A percentile compares a stretch with the other conserved stretches of the same genome.
Conservation (phyloP, 2,329 filamentous ascomycete species). For the Penicillium sp. region DNA sequence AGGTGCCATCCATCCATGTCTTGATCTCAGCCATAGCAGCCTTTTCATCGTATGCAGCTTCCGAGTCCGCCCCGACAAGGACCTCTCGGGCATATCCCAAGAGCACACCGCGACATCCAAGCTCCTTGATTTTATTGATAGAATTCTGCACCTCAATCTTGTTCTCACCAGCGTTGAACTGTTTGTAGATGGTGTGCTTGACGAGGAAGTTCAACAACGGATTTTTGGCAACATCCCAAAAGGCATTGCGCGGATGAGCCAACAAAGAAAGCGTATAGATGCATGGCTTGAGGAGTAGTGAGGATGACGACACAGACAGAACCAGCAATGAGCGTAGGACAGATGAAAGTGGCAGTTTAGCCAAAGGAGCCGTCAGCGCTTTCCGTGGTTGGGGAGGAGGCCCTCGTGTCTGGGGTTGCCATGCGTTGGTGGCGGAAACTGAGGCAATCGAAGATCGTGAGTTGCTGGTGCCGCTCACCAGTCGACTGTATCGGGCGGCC, state of each 20-base stretch:
- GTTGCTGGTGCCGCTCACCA: conserved; percentile 35
- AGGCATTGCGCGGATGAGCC: conserved; percentile 42
- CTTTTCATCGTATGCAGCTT: conserved; percentile 29
- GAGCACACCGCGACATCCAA: conserved; percentile 54
- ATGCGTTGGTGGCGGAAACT: conserved; percentile 24
- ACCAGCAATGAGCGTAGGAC: conserved; percentile 39
- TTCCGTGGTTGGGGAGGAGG: conserved; percentile 24
- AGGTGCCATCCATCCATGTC: conserved; percentile 51
- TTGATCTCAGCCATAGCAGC: conserved; percentile 35
- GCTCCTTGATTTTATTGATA: conserved; percentile 44
- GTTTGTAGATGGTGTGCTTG: conserved; percentile 52
- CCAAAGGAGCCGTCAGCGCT: conserved; percentile 29
- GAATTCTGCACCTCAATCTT: conserved; percentile 47
- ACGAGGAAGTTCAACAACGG: conserved; percentile 45
- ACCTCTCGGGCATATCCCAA: conserved; percentile 54
- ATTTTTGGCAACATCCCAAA: conserved; percentile 50
- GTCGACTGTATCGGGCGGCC: conserved; percentile 18
- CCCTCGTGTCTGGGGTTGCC: conserved; percentile 23
- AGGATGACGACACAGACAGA: conserved; percentile 37
- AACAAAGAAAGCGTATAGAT: conserved; percentile 63
- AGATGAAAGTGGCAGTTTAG: conserved; percentile 37
- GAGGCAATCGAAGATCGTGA: conserved; percentile 33
- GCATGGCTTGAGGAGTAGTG: conserved; percentile 65
- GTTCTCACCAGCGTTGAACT: conserved; percentile 56
- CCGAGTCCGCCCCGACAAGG: conserved; percentile 46